These are phyloP conservation scores for Tulasnella sp. DNA, from an alignment of 768 basidiomycete species.

Conservation along the genomic window DNA sequence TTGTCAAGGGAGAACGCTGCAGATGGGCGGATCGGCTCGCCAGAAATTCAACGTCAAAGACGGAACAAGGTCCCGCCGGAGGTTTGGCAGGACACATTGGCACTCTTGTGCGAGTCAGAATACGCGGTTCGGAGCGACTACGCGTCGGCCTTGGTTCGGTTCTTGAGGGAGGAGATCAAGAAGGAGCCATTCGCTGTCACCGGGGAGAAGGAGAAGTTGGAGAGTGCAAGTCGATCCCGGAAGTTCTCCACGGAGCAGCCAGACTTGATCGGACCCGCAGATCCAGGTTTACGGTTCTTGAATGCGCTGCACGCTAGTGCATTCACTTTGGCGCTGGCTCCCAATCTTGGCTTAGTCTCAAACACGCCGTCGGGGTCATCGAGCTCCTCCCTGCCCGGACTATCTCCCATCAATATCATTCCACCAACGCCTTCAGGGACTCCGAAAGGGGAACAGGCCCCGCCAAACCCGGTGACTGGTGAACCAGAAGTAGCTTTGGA, in stretches of 20 bases:
- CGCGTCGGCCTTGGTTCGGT: slow-evolving; percentile 65
- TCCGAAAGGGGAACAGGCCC: slow-evolving; percentile 24
- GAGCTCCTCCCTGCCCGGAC: slow-evolving; percentile 45
- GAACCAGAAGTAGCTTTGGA: slow-evolving; percentile 9
- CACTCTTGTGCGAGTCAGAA: slow-evolving; percentile 74
- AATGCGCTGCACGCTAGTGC: slow-evolving; percentile 76
- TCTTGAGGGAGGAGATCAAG: slow-evolving; percentile 67
- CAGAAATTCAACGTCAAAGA: slow-evolving; percentile 15
- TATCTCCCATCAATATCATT: slow-evolving; percentile 39
- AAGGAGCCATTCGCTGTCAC: slow-evolving; percentile 52
- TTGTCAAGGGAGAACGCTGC: not conserved
- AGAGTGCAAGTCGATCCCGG: slow-evolving; percentile 49
- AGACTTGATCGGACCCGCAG: slow-evolving; percentile 37
- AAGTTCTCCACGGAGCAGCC: slow-evolving; percentile 51
- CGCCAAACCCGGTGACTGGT: not conserved
- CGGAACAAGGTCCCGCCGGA: slow-evolving; percentile 61
- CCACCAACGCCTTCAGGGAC: slow-evolving; percentile 38
- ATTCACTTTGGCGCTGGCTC: slow-evolving; percentile 72
- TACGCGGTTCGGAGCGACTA: slow-evolving; percentile 78
- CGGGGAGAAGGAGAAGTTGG: slow-evolving; percentile 44
- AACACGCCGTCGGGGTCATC: slow-evolving; percentile 34
- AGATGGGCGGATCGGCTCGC: not conserved
- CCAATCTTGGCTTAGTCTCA: slow-evolving; percentile 51
- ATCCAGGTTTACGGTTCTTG: slow-evolving; percentile 65
- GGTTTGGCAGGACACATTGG: slow-evolving; percentile 87